Conservation (phyloP, 306 rosid species). For the Carpinus viminea region DNA sequence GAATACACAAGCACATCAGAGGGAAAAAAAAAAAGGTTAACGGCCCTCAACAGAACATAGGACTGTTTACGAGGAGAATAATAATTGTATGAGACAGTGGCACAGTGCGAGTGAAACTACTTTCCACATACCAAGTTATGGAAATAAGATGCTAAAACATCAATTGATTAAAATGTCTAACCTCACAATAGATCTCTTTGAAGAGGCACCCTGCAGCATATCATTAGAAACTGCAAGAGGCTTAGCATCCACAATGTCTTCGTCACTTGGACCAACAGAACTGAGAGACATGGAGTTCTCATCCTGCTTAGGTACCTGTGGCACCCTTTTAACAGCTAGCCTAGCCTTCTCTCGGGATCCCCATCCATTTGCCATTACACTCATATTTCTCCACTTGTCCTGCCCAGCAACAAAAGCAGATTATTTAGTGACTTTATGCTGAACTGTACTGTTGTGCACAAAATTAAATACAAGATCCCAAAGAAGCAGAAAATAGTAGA, state of each 20-base stretch:
- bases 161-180: conserved; percentile 33
- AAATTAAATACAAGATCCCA: no score
- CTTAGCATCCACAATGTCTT: conserved; percentile 61
- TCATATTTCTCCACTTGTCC: conserved; percentile 99
- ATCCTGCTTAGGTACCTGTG: conserved; percentile 60
- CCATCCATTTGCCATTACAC: conserved; percentile 96
- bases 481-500: no score
- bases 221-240: conserved; percentile 64
- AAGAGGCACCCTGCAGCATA: conserved; percentile 47
- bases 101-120: not conserved
- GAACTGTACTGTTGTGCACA: not conserved
- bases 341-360: conserved; percentile 82
- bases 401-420: conserved; percentile 35
- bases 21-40: conserved; percentile 6
- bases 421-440: not conserved
- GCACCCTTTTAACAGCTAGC: conserved; percentile 61
- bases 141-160: conserved; percentile 21
- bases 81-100: not conserved
- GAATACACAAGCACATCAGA: conserved; percentile 3
- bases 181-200: conserved; percentile 76
- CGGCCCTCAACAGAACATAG: conserved; percentile 3
- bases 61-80: conserved; percentile 16
- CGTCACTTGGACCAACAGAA: conserved; percentile 68
- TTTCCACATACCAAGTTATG: conserved; percentile 17
- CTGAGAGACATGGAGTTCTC: conserved; percentile 43